Evolutionary conservation across 2,329 filamentous ascomycete species (phyloP), one percentile per base, ranked within the genome.

Genomic region (Penicillium sclerotiorum): DNA sequence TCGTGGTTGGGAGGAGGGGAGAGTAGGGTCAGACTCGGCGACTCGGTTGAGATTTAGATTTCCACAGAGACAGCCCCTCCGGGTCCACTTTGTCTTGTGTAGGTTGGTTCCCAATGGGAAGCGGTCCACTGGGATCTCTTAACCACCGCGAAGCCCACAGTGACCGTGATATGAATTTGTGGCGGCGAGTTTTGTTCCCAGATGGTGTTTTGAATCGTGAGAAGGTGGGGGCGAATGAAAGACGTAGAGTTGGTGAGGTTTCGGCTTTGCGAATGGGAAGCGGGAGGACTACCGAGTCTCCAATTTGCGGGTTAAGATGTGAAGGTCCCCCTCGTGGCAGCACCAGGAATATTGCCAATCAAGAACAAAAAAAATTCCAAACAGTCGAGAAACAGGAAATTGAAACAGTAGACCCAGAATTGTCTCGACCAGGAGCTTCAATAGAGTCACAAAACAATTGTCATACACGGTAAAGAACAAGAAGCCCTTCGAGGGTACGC

Each of bases 21-120:
- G 27, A 36, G 32, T 45, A 43, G 40, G 30, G 42, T 49, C 46
- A 43, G 47, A 45, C 45, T 49, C 45, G 53, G 42, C 50, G 48
- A 54, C 44, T 53, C 50, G 45, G 46, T 28, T 33, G 52, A 47
- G 42, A 50, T 45, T 47, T 36, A 42, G 38, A 52, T 47, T 49
- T 49, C 45, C 49, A 53, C 55, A 51, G 45, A 35, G 40, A 56
- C 43, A 50, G 47, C 53, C 53, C 50, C 56, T 56, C 53, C 47
- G 40, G 47, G 49, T 57, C 57, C 51, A 58, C 57, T 55, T 52
- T 55, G 47, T 44, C 30, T 36, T 36, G 33, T 36, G 33, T 17
- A 25, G 25, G 42, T 36, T 21, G 25, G 30, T 33, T n/a, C n/a
- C 42, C 32, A 35, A 45, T 37, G 32, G 32, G 36, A 36, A 45